Conservation (phyloP, 331 rosid genomes). For the Acacia concinna region DNA sequence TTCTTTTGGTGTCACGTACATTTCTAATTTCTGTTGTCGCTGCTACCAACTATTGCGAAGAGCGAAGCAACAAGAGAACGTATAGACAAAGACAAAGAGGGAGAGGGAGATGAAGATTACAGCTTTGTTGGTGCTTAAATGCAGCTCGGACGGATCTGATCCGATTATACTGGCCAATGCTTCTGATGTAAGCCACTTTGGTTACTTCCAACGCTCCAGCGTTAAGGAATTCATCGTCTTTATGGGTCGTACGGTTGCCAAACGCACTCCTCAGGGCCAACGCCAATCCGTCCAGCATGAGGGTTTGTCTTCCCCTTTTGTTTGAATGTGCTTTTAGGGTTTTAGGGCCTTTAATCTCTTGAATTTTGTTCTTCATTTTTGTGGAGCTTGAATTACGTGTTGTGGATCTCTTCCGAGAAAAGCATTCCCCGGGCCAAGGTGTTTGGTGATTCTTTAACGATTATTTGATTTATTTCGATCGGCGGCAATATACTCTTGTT, state of each 20-base stretch:
- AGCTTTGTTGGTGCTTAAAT: slow-evolving; percentile 79
- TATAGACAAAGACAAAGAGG: background rate
- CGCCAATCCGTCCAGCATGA: slow-evolving; percentile 98
- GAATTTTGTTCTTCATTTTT: background rate
- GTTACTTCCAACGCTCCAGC: slow-evolving; percentile 89
- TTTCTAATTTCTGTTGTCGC: slow-evolving; percentile 4
- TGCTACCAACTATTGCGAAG: slow-evolving; percentile 23
- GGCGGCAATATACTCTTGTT: background rate
- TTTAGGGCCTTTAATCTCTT: background rate
- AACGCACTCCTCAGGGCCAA: slow-evolving; percentile 79
- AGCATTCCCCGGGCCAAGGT: too few relatives aligned
- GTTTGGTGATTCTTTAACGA: too few relatives aligned
- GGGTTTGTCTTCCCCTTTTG: slow-evolving; percentile 43
- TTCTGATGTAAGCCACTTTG: slow-evolving; percentile 72
- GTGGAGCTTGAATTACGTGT: background rate
- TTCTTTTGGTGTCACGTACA: background rate
- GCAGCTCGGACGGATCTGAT: slow-evolving; percentile 80
- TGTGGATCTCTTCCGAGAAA: too few relatives aligned
- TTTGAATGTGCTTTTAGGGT: slow-evolving; percentile 8
- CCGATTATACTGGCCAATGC: slow-evolving; percentile 75
- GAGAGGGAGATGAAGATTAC: slow-evolving; percentile 85
- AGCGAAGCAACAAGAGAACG: slow-evolving; percentile 6
- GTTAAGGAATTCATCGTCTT: slow-evolving; percentile 85
- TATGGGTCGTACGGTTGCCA: slow-evolving; percentile 93
- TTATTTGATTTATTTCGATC: slow-evolving; percentile 17